Conservation (phyloP, 768 basidiomycete genomes). For the Lanmaoa rubissima region DNA sequence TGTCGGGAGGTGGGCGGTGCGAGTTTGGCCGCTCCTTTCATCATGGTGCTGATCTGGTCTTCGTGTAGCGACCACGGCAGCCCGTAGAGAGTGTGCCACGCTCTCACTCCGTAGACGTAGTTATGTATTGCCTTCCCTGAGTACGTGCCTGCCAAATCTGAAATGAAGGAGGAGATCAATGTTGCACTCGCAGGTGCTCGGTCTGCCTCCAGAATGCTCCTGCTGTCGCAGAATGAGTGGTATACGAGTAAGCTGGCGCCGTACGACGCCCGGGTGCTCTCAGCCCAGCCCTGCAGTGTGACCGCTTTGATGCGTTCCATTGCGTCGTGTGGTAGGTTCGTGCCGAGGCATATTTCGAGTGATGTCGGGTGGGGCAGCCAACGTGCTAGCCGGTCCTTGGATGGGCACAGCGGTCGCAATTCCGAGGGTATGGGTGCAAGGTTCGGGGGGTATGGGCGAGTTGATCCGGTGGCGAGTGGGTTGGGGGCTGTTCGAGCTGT, state of each 20-base stretch:
- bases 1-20: neutral
- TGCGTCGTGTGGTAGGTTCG: no score
- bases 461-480: no score
- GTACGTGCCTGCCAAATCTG: neutral
- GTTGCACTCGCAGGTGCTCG: neutral
- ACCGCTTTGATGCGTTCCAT: neutral
- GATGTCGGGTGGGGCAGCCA: neutral
- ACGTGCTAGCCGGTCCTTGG: neutral
- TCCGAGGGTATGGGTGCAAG: no score
- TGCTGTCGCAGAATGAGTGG: neutral
- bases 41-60: neutral
- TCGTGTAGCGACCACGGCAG: neutral
- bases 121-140: neutral
- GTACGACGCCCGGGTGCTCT: neutral
- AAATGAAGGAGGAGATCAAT: neutral
- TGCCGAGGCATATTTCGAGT: neutral
- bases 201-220: neutral
- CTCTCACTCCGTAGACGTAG: neutral
- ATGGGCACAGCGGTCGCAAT: no score
- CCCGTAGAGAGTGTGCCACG: neutral
- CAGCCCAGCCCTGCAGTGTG: neutral
- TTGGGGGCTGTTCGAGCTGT: neutral
- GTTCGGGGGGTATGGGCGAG: no score
- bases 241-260: neutral
- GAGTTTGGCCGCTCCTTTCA: neutral